Conservation (phyloP, 2,329 filamentous ascomycete genomes). For the Cordyceps cicadae region DNA sequence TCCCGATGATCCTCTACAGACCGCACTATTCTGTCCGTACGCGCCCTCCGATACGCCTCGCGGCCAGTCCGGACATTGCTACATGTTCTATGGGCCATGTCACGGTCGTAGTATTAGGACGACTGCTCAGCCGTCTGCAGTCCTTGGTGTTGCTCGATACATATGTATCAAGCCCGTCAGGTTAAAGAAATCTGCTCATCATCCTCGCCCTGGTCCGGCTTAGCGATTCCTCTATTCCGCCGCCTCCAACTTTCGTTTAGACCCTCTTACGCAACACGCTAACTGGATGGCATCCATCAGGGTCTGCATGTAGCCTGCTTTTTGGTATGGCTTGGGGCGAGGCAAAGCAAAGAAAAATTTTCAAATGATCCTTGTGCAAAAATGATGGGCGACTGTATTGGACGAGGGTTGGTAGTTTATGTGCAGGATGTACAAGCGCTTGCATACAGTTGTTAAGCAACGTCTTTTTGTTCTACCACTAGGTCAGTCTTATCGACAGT, state of each 20-base stretch:
- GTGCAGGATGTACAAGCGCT: too few relatives aligned
- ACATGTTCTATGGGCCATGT: background rate
- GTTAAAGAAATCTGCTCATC: background rate
- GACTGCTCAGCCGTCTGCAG: background rate
- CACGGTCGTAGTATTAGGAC: background rate
- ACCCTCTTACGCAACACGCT: background rate
- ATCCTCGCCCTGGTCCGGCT: background rate
- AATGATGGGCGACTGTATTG: background rate
- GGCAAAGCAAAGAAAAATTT: background rate
- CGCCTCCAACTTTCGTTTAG: background rate
- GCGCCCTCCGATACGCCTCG: background rate
- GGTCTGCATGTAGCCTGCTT: background rate
- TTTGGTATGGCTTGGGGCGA: background rate
- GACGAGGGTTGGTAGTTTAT: too few relatives aligned
- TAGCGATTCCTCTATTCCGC: background rate
- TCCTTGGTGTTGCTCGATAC: background rate
- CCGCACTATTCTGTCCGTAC: background rate
- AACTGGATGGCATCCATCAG: background rate
- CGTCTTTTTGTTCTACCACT: too few relatives aligned
- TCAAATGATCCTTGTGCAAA: background rate
- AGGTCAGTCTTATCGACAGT: too few relatives aligned
- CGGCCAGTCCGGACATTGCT: background rate
- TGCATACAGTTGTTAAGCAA: too few relatives aligned
- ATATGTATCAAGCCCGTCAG: background rate
- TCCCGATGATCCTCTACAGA: background rate